Evolutionary conservation across 2,329 filamentous ascomycete genomes (phyloP), one percentile per base, ranked within the genome.

Genomic region (Scytalidium sp.): DNA sequence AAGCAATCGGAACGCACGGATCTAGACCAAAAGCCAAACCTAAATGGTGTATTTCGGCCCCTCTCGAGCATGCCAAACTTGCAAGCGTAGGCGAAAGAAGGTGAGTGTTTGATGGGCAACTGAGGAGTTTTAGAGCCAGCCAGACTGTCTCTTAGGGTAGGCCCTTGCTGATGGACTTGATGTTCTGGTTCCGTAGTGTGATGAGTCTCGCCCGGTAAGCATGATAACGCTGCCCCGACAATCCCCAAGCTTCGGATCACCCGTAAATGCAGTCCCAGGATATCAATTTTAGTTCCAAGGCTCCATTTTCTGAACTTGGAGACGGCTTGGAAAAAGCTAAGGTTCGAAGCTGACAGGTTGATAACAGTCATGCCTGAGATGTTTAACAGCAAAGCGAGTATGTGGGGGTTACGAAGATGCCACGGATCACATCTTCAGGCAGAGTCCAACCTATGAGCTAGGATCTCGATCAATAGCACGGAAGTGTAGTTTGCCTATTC

Each of bases 41-140:
- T n/a, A 29, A 40, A 52, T 55, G 52, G 52, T 55, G 3, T 55
- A 52, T 32, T 43, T 43, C 15, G 52, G 52, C 11, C 58, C 58
- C 13, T 60, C 58, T 19, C 51, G 56, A 20, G 58, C 56, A 10
- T 60, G 58, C 42, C 46, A 48, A n/a, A 55, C 58, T n/a, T 60
- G 58, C 29, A 56, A 49, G 21, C 43, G 41, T 22, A 43, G 56
- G 19, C 45, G 58, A 23, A 60, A 60, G 41, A 60, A 60, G 53
- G 57, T 59, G 3, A 11, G 46, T 32, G 22, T 19, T 20, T 7
- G 15, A 39, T 13, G 13, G 6, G 3, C 19, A 19, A 17, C 19
- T 21, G 17, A 19, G 19, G 6, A 25, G 25, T 13, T n/a, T 13
- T 21, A 7, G 7, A 7, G 25, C 7, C 25, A 27, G 7, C 7